Base-by-base conservation (phyloP, 2,329 filamentous ascomycete genomes). In the Neofusicoccum kwambonambiense region DNA sequence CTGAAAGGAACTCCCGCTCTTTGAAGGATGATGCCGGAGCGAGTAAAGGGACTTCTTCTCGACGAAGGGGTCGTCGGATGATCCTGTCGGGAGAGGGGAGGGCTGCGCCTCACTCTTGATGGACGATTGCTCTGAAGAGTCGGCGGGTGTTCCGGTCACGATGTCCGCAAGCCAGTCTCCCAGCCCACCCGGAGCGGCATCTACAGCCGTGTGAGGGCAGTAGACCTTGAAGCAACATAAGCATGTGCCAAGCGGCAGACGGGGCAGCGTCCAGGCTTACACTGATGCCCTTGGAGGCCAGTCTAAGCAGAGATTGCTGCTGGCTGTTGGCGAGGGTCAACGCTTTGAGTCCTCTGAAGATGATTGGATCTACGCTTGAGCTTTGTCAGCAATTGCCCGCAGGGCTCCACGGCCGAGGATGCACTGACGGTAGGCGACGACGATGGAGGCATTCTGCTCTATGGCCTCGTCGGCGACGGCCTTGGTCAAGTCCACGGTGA, bases 151-250 rank as follows among this genome's bases (percentile, higher is more conserved):
- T 37, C 87, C 88, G 2, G 89, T 88, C 19, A 97, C 87, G 56
- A 96, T 89, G 73, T 96, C 90, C 66, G 92, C 92, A 9, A 99
- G 88, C 94, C 94, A 99, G 76, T 96, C 92, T 74, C 93, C 96
- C 70, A 99, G 86, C 3, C 95, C 95, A 17, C 89, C 87, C 0
- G 88, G 87, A 0, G 91, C 91, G 44, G 92, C 92, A 77, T 99
- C 95, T 49, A 98, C 87, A 13, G 95, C 94, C 0, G 95, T 99
- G 79, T 99, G 95, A 0, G 95, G 95, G 69, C 90, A 93, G 82
- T 98, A 99, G 64, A 99, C 78, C 77, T 78, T 47, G 50, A 22
- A 22, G 12, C 4, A n/a, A 15, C n/a, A 4, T 45, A 2, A 64
- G 54, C 37, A 4, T n/a, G 3, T 4, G 11, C 4, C 6, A 15